Conservation (phyloP, 371 early-diverging fungal species). For the Apophysomyces elegans region DNA sequence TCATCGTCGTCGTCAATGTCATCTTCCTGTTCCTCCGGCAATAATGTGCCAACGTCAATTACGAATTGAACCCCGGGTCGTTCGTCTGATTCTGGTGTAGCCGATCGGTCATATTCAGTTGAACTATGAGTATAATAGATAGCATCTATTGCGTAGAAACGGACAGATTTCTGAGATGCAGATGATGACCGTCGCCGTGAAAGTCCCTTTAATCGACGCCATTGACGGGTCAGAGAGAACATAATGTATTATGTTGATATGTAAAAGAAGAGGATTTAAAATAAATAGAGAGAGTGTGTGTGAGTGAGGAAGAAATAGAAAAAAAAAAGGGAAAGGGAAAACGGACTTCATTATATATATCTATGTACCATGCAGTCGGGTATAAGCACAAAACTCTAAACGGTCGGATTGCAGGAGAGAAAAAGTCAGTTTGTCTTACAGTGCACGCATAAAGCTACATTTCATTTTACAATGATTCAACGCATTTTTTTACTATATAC, state of each 20-base stretch:
- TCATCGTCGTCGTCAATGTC: constrained; percentile 1
- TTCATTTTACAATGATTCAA: no score
- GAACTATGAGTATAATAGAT: constrained; percentile 49
- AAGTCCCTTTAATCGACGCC: constrained; percentile 26
- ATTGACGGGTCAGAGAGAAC: constrained; percentile 32
- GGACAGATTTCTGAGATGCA: constrained; percentile 31
- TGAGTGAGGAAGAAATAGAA: background rate
- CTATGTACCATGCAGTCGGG: background rate
- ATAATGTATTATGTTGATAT: constrained; percentile 8
- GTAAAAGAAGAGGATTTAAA: no score
- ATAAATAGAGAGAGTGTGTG: background rate
- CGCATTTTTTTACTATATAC: no score
- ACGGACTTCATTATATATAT: constrained; percentile 5
- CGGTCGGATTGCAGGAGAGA: background rate
- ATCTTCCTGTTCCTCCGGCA: constrained; percentile 14
- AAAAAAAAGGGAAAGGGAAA: background rate
- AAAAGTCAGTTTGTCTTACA: background rate
- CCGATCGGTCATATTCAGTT: constrained; percentile 42
- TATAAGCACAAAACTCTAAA: constrained; percentile 5
- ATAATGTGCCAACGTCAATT: constrained; percentile 5
- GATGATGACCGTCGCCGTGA: constrained; percentile 7
- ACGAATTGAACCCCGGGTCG: constrained; percentile 15
- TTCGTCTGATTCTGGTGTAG: constrained; percentile 29
- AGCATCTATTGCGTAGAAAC: constrained; percentile 39
- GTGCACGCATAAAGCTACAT: background rate